Evolutionary conservation across 192 early-diverging fungal genomes (phyloP), one percentile per base, ranked within the genome.

Genomic region (Backusella sp.): DNA sequence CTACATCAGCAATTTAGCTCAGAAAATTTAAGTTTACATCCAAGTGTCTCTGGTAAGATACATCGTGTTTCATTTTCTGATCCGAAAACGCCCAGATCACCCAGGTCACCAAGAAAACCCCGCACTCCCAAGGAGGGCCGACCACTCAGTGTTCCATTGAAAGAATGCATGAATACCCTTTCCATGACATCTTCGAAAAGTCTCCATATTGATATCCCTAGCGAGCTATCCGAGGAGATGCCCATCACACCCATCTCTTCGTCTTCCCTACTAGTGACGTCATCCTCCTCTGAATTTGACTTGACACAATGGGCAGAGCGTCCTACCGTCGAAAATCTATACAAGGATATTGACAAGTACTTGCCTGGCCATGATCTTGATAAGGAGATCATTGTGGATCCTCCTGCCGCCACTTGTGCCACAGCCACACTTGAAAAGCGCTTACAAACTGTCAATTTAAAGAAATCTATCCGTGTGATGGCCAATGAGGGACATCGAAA

Each of bases 271-370:
- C 4, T 49, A 11, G 11, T 8, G 11, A 49, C 42, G 7, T 23
- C 70, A n/a, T 23, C 26, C 11, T 21, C 70, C 0, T 49, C 70
- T 44, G 46, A 41, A 30, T 26, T 35, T 68, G 41, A 36, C 2
- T 7, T 26, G 2, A 56, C 53, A 0, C 42, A 76, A 70, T 89
- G 86, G 88, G 80, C 81, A 11, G 84, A 85, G 26, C 84, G 93
- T 21, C 93, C 93, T 15, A 88, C 91, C 0, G 82, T 90, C 7
- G 91, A 93, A 36, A 85, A 86, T 52, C 84, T 94, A 53, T 86
- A 85, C 32, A 86, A 91, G 53, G 85, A 93, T 75, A 82, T 93
- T 66, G 91, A 91, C 41, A 82, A 86, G 74, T 94, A 90, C 73
- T 92, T 94, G 74, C 92, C 91, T n/a, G 88, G 83, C 15, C 42